Conservation (phyloP, 176 grass and related monocot species). For the Zea mays region Zm-B73-REFERENCE-NAM-5.0 NC_050098.1:170676001-170676500, state of each 20-base stretch:
- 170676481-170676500: constrained; percentile 10
- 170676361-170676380: constrained; percentile 12
- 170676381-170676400: background rate
- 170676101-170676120: constrained; percentile 70
- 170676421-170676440: background rate
- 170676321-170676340: constrained; percentile 13
- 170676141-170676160: constrained; percentile 75
- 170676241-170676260: constrained; percentile 55
- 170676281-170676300: constrained; percentile 87
- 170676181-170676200: constrained; percentile 16
- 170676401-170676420: background rate
- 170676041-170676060: constrained; percentile 83
- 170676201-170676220: constrained; percentile 24
- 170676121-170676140: constrained; percentile 80
- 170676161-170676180: constrained; percentile 3
- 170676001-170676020: constrained; percentile 89
- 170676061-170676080: constrained; percentile 70
- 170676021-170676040: constrained; percentile 87
- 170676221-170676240: constrained; percentile 29
- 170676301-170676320: constrained; percentile 91
- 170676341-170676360: background rate
- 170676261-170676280: constrained; percentile 67
- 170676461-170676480: constrained; percentile 7
- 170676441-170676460: background rate
- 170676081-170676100: constrained; percentile 90